A percentile compares a stretch with the other conserved stretches of the same genome.
Conservation (phyloP, 176 grass and related monocot species). For the maize (Zea mays) region DNA sequence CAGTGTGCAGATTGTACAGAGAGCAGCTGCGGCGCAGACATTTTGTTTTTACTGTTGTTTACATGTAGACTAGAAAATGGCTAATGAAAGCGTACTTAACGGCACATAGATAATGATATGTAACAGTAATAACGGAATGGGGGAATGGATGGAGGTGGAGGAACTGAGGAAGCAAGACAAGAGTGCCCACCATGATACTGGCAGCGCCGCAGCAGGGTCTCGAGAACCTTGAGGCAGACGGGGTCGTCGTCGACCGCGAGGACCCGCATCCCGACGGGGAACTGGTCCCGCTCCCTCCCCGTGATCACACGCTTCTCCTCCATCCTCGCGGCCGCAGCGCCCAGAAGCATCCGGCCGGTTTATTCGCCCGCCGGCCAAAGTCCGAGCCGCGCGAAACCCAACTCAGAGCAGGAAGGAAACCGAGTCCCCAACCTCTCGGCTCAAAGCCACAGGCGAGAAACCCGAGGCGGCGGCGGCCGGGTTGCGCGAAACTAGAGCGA, state of each 20-base stretch:
- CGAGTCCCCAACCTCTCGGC: background rate
- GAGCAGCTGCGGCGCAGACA: background rate
- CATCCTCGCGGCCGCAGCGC: constrained; percentile 11
- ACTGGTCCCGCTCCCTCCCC: constrained; percentile 46
- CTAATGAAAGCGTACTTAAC: background rate
- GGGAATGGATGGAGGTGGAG: background rate
- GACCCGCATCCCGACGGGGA: constrained; percentile 79
- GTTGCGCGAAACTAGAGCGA: background rate
- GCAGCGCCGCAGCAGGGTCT: constrained; percentile 50
- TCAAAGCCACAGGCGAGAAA: background rate
- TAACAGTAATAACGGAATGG: background rate
- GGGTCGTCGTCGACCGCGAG: constrained; percentile 80
- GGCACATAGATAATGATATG: background rate
- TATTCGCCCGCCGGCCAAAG: background rate
- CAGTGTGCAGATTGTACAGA: constrained; percentile 10
- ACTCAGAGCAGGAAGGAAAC: background rate
- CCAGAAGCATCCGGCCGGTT: constrained; percentile 25
- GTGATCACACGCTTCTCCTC: constrained; percentile 36
- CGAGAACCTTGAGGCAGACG: constrained; percentile 66
- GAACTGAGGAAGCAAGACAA: too few species aligned
- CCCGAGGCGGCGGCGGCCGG: too few species aligned
- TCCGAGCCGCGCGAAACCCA: background rate
- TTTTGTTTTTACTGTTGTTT: background rate
- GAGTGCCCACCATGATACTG: constrained; percentile 45
- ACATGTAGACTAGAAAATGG: background rate